phyloP scores from a whole-genome alignment of 1,284 basidiomycete genomes.

The Moesziomyces parantarcticus region DNA sequence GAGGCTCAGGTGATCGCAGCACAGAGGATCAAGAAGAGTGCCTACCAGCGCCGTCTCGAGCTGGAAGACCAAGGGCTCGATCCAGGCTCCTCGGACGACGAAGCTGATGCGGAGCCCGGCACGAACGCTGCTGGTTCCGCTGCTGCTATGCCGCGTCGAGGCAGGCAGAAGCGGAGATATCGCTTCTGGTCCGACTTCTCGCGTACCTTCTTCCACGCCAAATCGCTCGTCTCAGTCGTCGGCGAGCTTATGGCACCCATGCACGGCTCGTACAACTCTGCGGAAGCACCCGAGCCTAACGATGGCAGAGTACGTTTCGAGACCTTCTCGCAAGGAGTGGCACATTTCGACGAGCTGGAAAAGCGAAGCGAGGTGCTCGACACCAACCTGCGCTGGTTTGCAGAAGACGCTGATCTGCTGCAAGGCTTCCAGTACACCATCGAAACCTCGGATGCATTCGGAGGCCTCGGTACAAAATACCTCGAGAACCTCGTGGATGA shows the following conservation, averaged over 20 bases:
- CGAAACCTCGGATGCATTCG: conserved; percentile 57
- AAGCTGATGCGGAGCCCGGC: conserved; percentile 19
- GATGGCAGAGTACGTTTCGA: conserved; percentile 41
- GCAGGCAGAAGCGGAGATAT: conserved; percentile 12
- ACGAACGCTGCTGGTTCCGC: conserved; percentile 13
- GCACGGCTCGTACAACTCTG: conserved; percentile 43
- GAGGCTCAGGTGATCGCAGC: conserved; percentile 28
- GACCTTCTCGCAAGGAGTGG: conserved; percentile 49
- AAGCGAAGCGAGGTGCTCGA: conserved; percentile 53
- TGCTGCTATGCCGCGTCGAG: not conserved
- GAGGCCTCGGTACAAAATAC: conserved; percentile 47
- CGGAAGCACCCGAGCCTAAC: not conserved
- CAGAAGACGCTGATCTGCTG: conserved; percentile 61
- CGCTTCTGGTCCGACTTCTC: conserved; percentile 64
- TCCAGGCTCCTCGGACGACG: conserved; percentile 31
- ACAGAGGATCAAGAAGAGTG: conserved; percentile 21
- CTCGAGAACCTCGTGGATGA: conserved; percentile 58
- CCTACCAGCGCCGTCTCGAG: conserved; percentile 43
- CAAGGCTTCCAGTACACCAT: conserved; percentile 59
- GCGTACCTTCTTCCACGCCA: conserved; percentile 52
- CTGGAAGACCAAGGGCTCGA: conserved; percentile 46
- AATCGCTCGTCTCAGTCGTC: conserved; percentile 54
- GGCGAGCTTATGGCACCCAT: conserved; percentile 44
- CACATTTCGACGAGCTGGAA: conserved; percentile 48
- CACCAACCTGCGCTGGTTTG: conserved; percentile 59